Evolutionary conservation across 139 green algal species (phyloP), one percentile per base, ranked within the genome.

Genomic region (Chlorella sorokiniana): DNA sequence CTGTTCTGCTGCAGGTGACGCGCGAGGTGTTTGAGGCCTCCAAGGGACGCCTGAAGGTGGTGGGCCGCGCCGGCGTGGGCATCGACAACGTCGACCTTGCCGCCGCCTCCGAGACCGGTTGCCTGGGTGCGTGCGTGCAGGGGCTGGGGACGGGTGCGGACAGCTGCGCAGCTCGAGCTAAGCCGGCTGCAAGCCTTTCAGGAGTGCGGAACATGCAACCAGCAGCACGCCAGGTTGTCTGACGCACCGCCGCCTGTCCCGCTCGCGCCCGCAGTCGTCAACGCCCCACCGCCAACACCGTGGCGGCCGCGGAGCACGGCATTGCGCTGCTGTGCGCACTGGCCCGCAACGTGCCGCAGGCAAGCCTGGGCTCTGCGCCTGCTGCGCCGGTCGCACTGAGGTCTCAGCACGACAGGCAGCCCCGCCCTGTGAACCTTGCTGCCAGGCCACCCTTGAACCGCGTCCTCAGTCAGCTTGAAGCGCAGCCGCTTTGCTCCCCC

Each of bases 251-350:
- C 25, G 7, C 22, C 25, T 65, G 22, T 16, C 59, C 59, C 59
- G 16, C 59, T 31, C 25, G 31, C 63, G 7, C 8, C 31, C 42
- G 31, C 63, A 69, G 96, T 99, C 18, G 96, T 99, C n/a, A 99
- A 99, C 87, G 96, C 96, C 96, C 96, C 79, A 99, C 95, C 33
- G 96, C 96, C 82, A 99, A 99, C 91, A 99, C 96, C 25, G 91
- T 99, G 38, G 96, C 96, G 0, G 96, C 96, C 31, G 96, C 96
- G 0, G 96, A 99, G 93, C 96, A 99, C 85, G 95, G 94, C 87
- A 98, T 99, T 69, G 96, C 96, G 11, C 93, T 99, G 67, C 88
- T 99, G 67, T 94, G 88, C 79, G 84, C 95, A 8, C 89, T 99
- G 73, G 85, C 93, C 0, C 87, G 96, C 54, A 98, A 98, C 69